These are phyloP conservation scores for Dillenia turbinata DNA, from an alignment of 164 flowering plant species.

Conservation along the genomic window DNA sequence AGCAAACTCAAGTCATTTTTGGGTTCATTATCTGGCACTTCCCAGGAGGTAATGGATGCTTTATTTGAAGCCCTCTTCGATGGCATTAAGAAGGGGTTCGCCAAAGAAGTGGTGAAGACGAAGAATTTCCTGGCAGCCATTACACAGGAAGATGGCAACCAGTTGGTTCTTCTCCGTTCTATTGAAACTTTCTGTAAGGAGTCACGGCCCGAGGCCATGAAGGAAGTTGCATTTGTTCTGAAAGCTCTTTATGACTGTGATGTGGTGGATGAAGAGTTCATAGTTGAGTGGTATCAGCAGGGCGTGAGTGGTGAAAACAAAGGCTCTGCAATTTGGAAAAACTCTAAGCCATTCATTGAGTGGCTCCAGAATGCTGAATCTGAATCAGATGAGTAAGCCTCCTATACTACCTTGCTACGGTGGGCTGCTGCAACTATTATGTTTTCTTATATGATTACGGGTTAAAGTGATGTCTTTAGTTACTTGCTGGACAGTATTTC, in stretches of 20 bases:
- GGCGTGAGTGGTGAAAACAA: conserved; percentile 41
- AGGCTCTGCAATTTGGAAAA: conserved; percentile 51
- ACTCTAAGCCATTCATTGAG: conserved; percentile 54
- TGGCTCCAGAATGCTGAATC: conserved; percentile 86
- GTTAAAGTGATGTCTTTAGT: no score
- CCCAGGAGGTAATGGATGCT: conserved; percentile 41
- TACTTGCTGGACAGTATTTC: no score
- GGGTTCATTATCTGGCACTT: conserved; percentile 29
- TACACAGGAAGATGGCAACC: conserved; percentile 39
- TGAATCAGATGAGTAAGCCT: conserved; percentile 41
- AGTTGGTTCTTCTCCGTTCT: conserved; percentile 36
- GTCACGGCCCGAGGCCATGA: conserved; percentile 33
- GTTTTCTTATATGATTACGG: no score
- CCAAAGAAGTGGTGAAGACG: conserved; percentile 57
- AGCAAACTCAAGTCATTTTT: conserved; percentile 30
- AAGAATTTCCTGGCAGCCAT: conserved; percentile 44
- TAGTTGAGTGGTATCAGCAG: conserved; percentile 47
- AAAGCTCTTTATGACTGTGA: conserved; percentile 62
- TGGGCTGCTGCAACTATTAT: no score
- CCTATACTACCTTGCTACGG: no score
- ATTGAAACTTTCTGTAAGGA: conserved; percentile 46
- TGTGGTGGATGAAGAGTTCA: conserved; percentile 58
- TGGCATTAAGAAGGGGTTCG: conserved; percentile 52
- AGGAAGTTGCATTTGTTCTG: conserved; percentile 57
- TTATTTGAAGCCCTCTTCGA: conserved; percentile 52